These are phyloP conservation scores for Phytopythium chamaehyphon DNA, from an alignment of 352 stramenopile genomes.

Conservation along the genomic window DNA sequence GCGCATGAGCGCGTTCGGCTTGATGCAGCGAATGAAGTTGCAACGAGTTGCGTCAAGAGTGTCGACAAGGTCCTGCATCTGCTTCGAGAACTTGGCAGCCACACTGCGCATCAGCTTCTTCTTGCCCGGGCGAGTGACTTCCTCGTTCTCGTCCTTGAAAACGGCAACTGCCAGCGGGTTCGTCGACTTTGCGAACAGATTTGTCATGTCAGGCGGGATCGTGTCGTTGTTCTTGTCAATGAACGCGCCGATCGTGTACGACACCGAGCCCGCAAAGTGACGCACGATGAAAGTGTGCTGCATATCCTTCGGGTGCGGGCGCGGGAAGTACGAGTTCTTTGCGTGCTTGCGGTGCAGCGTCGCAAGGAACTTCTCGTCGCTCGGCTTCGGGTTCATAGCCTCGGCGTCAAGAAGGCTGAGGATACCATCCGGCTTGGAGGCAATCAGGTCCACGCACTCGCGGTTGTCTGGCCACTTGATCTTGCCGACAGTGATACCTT, in stretches of 20 bases:
- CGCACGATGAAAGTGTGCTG: constrained; percentile 87
- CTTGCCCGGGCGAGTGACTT: constrained; percentile 52
- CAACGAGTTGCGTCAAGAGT: constrained; percentile 80
- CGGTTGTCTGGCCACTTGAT: constrained; percentile 92
- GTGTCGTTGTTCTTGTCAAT: constrained; percentile 92
- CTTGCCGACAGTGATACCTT: constrained; percentile 86
- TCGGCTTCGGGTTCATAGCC: constrained; percentile 88
- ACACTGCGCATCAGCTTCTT: constrained; percentile 77
- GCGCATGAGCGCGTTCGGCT: constrained; percentile 80
- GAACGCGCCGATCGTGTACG: constrained; percentile 88
- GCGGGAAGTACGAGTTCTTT: constrained; percentile 83
- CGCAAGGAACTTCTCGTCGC: constrained; percentile 83
- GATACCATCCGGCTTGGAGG: constrained; percentile 77
- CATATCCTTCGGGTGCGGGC: constrained; percentile 87
- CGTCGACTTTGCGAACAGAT: constrained; percentile 70
- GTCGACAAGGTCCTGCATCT: constrained; percentile 80
- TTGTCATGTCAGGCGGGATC: constrained; percentile 78
- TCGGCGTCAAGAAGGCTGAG: constrained; percentile 81
- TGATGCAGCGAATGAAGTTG: constrained; percentile 90
- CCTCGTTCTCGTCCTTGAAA: constrained; percentile 60
- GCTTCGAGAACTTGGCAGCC: constrained; percentile 58
- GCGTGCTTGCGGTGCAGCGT: constrained; percentile 82
- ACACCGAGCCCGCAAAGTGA: constrained; percentile 88
- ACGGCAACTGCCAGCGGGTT: constrained; percentile 64
- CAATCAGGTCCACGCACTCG: constrained; percentile 89